phyloP scores from a whole-genome alignment of 805 yeast species.

The Saturnispora ahearnii region DNA sequence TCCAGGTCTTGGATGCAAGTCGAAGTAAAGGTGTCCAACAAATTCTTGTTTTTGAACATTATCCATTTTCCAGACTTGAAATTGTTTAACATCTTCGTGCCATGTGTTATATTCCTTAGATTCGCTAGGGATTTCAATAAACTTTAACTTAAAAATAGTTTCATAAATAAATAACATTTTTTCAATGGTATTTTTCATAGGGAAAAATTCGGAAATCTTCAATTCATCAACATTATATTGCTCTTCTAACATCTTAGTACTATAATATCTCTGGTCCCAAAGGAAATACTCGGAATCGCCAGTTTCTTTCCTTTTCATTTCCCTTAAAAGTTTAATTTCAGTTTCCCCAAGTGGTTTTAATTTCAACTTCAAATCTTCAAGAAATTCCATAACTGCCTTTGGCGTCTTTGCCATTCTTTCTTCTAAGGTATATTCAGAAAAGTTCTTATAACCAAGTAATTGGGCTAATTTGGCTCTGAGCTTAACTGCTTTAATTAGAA shows the following conservation, averaged over 20 bases:
- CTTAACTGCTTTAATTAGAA: slow-evolving; percentile 51
- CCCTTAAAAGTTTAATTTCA: slow-evolving; percentile 41
- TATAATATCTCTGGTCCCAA: slow-evolving; percentile 71
- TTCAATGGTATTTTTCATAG: slow-evolving; percentile 54
- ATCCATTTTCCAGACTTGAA: slow-evolving; percentile 62
- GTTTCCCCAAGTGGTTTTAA: slow-evolving; percentile 49
- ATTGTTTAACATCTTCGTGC: slow-evolving; percentile 73
- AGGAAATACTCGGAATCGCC: slow-evolving; percentile 39
- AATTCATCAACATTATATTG: slow-evolving; percentile 65
- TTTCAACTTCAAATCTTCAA: slow-evolving; percentile 51
- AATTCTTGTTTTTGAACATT: slow-evolving; percentile 42
- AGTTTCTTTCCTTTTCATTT: slow-evolving; percentile 41
- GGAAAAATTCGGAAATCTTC: slow-evolving; percentile 70
- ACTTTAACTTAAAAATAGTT: slow-evolving; percentile 57
- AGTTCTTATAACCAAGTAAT: slow-evolving; percentile 56
- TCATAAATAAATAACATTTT: slow-evolving; percentile 70
- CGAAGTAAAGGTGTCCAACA: slow-evolving; percentile 72
- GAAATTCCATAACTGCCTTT: slow-evolving; percentile 49
- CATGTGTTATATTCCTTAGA: slow-evolving; percentile 39
- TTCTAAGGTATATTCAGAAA: slow-evolving; percentile 63
- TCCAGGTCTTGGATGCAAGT: slow-evolving; percentile 77
- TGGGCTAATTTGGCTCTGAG: slow-evolving; percentile 55
- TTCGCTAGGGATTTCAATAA: slow-evolving; percentile 39
- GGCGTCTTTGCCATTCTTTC: slow-evolving; percentile 74
- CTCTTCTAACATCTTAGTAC: slow-evolving; percentile 54